phyloP scores from a whole-genome alignment of 768 basidiomycete species.

The Ramaria sp. region DNA sequence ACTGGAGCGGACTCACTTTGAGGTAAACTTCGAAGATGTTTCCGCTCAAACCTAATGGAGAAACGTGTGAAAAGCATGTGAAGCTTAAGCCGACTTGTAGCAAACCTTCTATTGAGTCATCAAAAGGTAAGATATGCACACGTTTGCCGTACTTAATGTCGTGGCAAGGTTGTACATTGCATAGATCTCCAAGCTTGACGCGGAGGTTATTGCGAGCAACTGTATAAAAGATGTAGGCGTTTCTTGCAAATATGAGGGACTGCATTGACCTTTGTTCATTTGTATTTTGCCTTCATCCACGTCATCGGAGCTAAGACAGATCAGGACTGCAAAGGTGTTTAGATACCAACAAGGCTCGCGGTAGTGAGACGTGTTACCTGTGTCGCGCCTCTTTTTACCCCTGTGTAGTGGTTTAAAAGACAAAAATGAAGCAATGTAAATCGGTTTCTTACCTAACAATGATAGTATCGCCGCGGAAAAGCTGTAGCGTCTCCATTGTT shows the following conservation, averaged over 20 bases:
- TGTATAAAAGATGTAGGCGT: constrained; percentile 12
- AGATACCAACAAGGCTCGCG: background rate
- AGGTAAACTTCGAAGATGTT: constrained; percentile 99
- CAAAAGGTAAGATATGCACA: constrained; percentile 93
- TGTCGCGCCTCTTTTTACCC: constrained; percentile 96
- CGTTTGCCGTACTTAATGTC: constrained; percentile 99
- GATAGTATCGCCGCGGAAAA: constrained; percentile 96
- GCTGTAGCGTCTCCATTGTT: constrained; percentile 87
- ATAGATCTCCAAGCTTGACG: constrained; percentile 94
- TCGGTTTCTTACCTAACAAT: constrained; percentile 63
- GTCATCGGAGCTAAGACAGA: constrained; percentile 90
- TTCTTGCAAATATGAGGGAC: background rate
- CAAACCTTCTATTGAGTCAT: constrained; percentile 90
- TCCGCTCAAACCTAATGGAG: constrained; percentile 55
- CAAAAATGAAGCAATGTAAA: background rate
- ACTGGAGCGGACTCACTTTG: constrained; percentile 22
- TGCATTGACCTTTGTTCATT: constrained; percentile 69
- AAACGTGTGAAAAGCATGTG: background rate
- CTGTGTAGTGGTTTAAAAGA: constrained; percentile 27
- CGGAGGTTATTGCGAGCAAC: constrained; percentile 99
- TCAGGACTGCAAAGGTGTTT: constrained; percentile 50
- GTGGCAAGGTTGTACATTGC: constrained; percentile 89
- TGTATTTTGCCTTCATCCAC: constrained; percentile 98
- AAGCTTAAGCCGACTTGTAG: background rate
- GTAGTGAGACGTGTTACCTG: constrained; percentile 22